These are phyloP conservation scores for Lantana camara DNA, from an alignment of 257 asterid genomes.

Conservation along the genomic window DNA sequence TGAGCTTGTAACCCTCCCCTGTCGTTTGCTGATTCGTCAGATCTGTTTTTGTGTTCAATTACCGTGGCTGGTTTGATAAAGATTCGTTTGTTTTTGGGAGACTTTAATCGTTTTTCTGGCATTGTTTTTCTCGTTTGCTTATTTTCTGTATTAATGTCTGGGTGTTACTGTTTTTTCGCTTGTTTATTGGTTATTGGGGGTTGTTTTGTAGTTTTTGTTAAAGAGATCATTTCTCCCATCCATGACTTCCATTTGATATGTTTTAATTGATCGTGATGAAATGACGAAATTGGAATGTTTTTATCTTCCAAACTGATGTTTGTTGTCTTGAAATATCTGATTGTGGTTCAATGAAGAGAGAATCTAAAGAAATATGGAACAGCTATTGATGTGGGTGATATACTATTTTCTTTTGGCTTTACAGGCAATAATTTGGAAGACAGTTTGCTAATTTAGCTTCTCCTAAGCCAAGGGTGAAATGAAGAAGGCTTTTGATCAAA, in stretches of 20 bases:
- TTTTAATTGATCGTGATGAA: conserved; percentile 22
- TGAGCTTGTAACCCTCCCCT: background rate
- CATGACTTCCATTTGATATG: conserved; percentile 1
- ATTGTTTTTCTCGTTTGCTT: conserved; percentile 20
- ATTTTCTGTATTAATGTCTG: background rate
- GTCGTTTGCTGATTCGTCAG: conserved; percentile 11
- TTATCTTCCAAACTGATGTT: conserved; percentile 5
- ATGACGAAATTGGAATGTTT: background rate
- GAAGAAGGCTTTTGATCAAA: conserved; percentile 96
- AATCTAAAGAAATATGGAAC: conserved; percentile 14
- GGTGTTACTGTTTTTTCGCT: background rate
- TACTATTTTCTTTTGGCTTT: conserved; percentile 15
- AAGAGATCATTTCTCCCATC: background rate
- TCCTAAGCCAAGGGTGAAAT: conserved; percentile 46
- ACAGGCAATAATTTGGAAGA: conserved; percentile 31
- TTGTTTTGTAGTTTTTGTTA: conserved; percentile 21
- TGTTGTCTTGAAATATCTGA: conserved; percentile 5
- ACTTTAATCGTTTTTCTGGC: background rate
- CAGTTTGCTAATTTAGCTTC: conserved; percentile 38
- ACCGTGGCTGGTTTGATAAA: conserved; percentile 2
- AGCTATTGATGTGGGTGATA: conserved; percentile 14
- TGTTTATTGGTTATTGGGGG: conserved; percentile 7
- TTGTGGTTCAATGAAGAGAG: conserved; percentile 27
- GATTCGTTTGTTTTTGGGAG: conserved; percentile 10
- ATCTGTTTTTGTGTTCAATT: conserved; percentile 26